Base-by-base conservation (phyloP, 305 asterid species). In the Fraxinus sp. region DNA sequence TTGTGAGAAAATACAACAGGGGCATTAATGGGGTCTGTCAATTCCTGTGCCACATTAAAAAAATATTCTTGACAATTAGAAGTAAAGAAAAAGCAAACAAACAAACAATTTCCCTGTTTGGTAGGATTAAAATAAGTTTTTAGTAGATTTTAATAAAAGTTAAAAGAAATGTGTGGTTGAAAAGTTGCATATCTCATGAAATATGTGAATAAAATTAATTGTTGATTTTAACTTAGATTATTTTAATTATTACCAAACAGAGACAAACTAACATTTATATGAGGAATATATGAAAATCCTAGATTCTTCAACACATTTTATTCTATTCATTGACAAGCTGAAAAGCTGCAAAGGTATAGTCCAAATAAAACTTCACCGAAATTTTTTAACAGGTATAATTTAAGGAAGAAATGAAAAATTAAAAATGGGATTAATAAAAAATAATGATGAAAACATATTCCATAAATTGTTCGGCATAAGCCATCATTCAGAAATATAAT, bases 1-100 rank as follows among this genome's bases (percentile, higher is more conserved):
- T 94, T 94, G 88, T 94, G 99, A 59, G 93, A 88, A 89, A 37
- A 96, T 66, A 93, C 94, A 70, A 94, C 92, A 3, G 97, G 98
- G 75, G 98, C 89, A 78, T 89, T 81, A 68, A 95, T 88, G 18
- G 74, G 90, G 82, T 88, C 94, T 79, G 98, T 92, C 91, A 93
- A 84, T 83, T 86, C 98, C 99, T 95, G 97, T 86, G 84, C 83
- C 86, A 81, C 3, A 84, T 75, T 46, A 73, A 82, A 79, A 81
- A 86, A 86, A 76, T 39, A 10, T 70, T 37, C 46, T 81, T 75
- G 30, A 74, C 79, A 26, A 70, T 81, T 79, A 71, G 55, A 71
- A 79, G 10, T 13, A 33, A 37, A 80, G 11, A 14, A 71, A 35
- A 30, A 37, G 24, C 16, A 85, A 82, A 59, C 14, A 26, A 41